Evolutionary conservation across 1,284 basidiomycete species (phyloP), one percentile per base, ranked within the genome.

Genomic region (Trichosporon coremiiforme): DNA sequence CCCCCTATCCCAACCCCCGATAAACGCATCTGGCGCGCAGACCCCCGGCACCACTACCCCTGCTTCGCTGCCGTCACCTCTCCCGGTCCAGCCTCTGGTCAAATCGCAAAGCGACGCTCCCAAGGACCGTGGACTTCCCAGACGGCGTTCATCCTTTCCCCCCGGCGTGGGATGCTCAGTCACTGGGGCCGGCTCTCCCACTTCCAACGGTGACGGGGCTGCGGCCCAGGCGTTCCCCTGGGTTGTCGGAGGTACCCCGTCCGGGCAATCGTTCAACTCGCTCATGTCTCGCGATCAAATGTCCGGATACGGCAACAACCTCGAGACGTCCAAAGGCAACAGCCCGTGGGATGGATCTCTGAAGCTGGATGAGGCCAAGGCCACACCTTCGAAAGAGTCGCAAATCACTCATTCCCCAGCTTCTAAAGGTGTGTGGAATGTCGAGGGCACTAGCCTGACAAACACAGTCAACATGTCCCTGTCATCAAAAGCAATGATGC

Each of bases 121-220:
- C 57, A 33, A n/a, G 57, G 57, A 60, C 13, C 57, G 57, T 15
- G 33, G 64, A 0, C 69, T 78, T 17, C 68, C 47, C 35, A 65
- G 65, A 6, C 62, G 72, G 6, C 72, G 70, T 1, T 79, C 78
- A 7, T 79, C 78, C 7, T 79, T 74, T 64, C 78, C 78, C 5
- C 78, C 78, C 7, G 70, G 72, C 1, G 71, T 67, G 0, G 71
- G 71, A 2, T 75, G 75, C 12, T 68, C 65, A 31, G 71, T 73
- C 9, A 57, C 68, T 9, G 65, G 68, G 20, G 15, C 29, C 31
- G 57, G 57, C 15, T 33, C 57, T 33, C 31, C 57, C 9, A 33
- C 15, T 12, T 60, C 57, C 15, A 33, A 29, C 22, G 31, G 5
- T 15, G 57, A 60, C 31, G 57, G 57, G 1, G 57, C 57, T 8